phyloP scores from a whole-genome alignment of 176 grass and related monocot genomes.

The Oropetium thomaeum region DNA sequence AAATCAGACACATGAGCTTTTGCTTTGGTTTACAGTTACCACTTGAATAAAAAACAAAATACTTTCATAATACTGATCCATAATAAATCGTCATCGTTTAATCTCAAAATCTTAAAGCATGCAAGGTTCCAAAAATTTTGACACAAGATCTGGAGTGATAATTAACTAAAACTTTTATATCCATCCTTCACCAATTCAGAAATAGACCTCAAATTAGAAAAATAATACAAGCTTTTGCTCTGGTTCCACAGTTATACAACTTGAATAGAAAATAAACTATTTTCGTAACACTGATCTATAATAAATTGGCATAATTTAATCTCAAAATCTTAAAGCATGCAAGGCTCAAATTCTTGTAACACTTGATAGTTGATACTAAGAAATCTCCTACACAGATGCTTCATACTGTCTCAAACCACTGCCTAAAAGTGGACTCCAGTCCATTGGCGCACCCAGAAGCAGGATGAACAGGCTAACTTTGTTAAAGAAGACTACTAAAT shows the following conservation, averaged over 20 bases:
- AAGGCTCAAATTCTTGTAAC: background rate
- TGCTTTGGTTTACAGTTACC: background rate
- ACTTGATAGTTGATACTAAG: background rate
- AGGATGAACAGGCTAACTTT: background rate
- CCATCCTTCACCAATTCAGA: slow-evolving; percentile 5
- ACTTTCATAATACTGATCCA: background rate
- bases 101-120: background rate
- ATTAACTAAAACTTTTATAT: background rate
- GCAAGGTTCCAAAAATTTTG: too few relatives aligned
- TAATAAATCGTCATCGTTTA: background rate
- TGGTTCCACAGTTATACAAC: background rate
- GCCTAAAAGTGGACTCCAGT: background rate
- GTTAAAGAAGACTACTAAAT: background rate
- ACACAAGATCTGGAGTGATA: background rate
- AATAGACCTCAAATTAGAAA: background rate
- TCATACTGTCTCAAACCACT: background rate
- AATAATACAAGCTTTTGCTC: background rate
- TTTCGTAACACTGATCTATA: background rate
- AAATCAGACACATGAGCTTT: background rate
- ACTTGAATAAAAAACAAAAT: background rate
- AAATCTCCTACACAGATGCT: background rate
- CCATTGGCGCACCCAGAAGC: background rate
- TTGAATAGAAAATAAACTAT: background rate
- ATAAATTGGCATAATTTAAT: background rate
- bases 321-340: background rate